These are phyloP conservation scores for Adansonia gregorii DNA, from an alignment of 441 rosid genomes.

Conservation along the genomic window DNA sequence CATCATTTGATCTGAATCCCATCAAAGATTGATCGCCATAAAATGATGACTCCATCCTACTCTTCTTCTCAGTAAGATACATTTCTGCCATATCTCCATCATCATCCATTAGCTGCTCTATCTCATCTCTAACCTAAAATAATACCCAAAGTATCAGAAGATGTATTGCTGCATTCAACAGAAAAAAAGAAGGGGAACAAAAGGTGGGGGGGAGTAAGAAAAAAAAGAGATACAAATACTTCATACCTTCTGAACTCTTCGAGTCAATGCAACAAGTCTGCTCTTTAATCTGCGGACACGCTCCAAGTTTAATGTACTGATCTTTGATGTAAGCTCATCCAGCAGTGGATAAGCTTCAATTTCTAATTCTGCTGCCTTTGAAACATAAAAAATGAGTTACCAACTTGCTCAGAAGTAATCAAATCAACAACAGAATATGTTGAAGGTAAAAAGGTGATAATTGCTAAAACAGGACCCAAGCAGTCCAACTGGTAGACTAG, in stretches of 20 bases:
- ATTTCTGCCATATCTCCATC: slow-evolving; percentile 99
- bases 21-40: slow-evolving; percentile 79
- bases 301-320: slow-evolving; percentile 94
- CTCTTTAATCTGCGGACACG: slow-evolving; percentile 92
- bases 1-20: slow-evolving; percentile 78
- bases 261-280: slow-evolving; percentile 91
- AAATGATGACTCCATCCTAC: slow-evolving; percentile 74
- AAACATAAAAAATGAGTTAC: slow-evolving; percentile 28
- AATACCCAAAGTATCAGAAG: slow-evolving; percentile 13
- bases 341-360: slow-evolving; percentile 97
- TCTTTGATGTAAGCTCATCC: slow-evolving; percentile 96
- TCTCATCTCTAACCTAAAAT: slow-evolving; percentile 89
- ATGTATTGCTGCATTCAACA: background rate
- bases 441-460: slow-evolving; percentile 5
- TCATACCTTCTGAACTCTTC: slow-evolving; percentile 94
- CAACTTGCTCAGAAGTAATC: slow-evolving; percentile 25
- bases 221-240: background rate
- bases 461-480: background rate
- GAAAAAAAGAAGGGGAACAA: background rate
- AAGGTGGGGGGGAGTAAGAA: background rate
- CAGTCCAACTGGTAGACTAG: background rate
- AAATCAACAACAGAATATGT: background rate
- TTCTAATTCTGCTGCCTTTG: slow-evolving; percentile 94
- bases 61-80: slow-evolving; percentile 96
- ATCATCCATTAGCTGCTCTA: slow-evolving; percentile 99